Evolutionary conservation across 2,329 filamentous ascomycete species (phyloP).

Genomic region (Scolecobasidium constrictum): DNA sequence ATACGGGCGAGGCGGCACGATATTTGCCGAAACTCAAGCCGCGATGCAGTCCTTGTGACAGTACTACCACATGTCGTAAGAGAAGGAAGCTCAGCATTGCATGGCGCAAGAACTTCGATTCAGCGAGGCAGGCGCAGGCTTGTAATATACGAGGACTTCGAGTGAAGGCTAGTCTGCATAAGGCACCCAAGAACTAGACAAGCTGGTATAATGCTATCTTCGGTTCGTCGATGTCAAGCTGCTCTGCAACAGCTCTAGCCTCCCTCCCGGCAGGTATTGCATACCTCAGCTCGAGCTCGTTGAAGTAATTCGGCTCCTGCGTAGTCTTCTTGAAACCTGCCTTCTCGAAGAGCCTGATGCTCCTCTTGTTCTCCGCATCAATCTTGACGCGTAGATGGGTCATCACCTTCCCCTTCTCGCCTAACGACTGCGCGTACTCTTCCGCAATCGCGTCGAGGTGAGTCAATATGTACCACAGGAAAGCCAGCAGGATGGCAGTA

Average conservation of each 20-base stretch:
- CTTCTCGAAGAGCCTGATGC: constrained; percentile 49
- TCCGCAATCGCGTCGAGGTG: constrained; percentile 44
- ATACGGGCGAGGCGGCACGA: too few species aligned
- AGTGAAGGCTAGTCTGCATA: too few species aligned
- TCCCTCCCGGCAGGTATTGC: background rate
- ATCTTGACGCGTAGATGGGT: constrained; percentile 52
- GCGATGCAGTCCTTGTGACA: background rate
- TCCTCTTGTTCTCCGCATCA: constrained; percentile 42
- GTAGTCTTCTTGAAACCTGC: constrained; percentile 43
- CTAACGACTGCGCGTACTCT: constrained; percentile 36
- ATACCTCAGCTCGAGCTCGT: constrained; percentile 50
- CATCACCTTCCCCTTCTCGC: constrained; percentile 17
- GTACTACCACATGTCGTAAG: background rate
- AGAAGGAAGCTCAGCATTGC: background rate
- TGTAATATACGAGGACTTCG: too few species aligned
- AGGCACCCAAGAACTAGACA: background rate
- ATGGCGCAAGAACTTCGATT: background rate
- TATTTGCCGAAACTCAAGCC: too few species aligned
- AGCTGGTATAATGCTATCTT: constrained; percentile 8
- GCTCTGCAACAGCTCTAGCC: background rate
- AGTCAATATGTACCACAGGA: constrained; percentile 56
- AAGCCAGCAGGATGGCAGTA: constrained; percentile 50
- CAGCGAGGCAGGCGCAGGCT: background rate
- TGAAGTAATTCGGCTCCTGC: constrained; percentile 52
- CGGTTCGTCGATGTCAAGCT: constrained; percentile 3